Percentiles rank a stretch among this genome's conserved stretches.
phyloP scores from a whole-genome alignment of 805 yeast species.

The Suhomyces sp. region DNA sequence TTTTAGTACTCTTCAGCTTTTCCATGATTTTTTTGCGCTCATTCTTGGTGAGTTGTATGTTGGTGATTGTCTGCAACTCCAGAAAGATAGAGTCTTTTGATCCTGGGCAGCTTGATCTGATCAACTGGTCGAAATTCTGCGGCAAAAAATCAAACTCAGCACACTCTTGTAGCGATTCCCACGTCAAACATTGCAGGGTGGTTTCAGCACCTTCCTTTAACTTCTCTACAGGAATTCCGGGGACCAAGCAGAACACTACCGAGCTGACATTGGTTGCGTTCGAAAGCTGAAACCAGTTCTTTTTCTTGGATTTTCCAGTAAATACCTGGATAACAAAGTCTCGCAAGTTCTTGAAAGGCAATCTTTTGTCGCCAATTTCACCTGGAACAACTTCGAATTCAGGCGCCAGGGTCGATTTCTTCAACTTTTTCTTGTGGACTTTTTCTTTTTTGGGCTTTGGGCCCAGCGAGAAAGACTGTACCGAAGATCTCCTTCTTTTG shows the following conservation, averaged over 20 bases:
- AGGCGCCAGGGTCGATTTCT: slow-evolving; percentile 28
- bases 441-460: slow-evolving; percentile 15
- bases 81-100: slow-evolving; percentile 54
- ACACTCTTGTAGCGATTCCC: not conserved
- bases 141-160: slow-evolving; percentile 29
- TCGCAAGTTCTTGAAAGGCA: slow-evolving; percentile 17
- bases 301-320: slow-evolving; percentile 2
- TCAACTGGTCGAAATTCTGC: slow-evolving; percentile 36
- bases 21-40: slow-evolving; percentile 46
- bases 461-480: slow-evolving; percentile 18
- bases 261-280: slow-evolving; percentile 50
- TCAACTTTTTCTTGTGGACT: slow-evolving; percentile 28
- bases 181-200: not conserved
- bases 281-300: slow-evolving; percentile 47
- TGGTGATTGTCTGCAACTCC: slow-evolving; percentile 52
- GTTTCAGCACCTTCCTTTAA: not conserved
- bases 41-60: slow-evolving; percentile 53
- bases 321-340: slow-evolving; percentile 16
- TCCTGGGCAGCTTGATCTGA: slow-evolving; percentile 67
- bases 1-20: slow-evolving; percentile 32
- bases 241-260: slow-evolving; percentile 57
- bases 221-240: slow-evolving; percentile 48
- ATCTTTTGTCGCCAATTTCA: slow-evolving; percentile 5
- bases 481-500: slow-evolving; percentile 41
- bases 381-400: slow-evolving; percentile 10